Evolutionary conservation across 352 stramenopile genomes (phyloP), one percentile per base, ranked within the genome.

Genomic region (Globisporangium polare): DNA sequence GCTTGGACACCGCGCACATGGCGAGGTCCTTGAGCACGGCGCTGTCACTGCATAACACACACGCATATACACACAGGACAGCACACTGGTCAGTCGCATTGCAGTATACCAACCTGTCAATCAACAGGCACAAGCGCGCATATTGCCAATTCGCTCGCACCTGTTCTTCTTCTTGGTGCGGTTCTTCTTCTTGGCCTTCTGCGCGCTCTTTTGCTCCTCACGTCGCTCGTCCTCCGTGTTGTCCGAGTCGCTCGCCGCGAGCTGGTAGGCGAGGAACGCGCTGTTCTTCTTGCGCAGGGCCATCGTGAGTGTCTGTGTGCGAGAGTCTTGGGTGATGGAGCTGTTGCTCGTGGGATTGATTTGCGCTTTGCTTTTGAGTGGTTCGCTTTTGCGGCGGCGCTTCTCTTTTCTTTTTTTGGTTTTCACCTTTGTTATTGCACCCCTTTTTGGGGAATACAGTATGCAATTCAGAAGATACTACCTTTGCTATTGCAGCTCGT

Each of bases 151-250:
- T 29, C 26, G 18, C 43, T 49, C 68, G 37, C 62, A 76, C 81
- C 58, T 89, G 75, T 65, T 89, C 54, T 87, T 91, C 71, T 91
- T 91, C 71, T 89, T 89, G 66, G 61, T 77, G 73, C 77, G 78
- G 53, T 66, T 76, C 64, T 92, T 92, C 64, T 90, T 88, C 71
- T 83, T 86, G 54, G 75, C 68, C 56, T 89, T 88, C 56, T 89
- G 80, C 65, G 84, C 84, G 37, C 64, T 63, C 69, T 74, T 74
- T 12, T 81, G 76, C 67, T 89, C 71, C 55, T 78, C 67, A 49
- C 71, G 60, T 26, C 70, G 71, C 71, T 92, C 79, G 31, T 89
- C 71, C 17, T 68, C 72, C 60, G 75, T 90, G 42, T 51, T 71
- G 57, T 85, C 81, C 59, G 83, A 80, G 58, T 77, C 74, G 31